Evolutionary conservation across 2,329 filamentous ascomycete genomes (phyloP).

Genomic region (Phaeosphaeria sp.): DNA sequence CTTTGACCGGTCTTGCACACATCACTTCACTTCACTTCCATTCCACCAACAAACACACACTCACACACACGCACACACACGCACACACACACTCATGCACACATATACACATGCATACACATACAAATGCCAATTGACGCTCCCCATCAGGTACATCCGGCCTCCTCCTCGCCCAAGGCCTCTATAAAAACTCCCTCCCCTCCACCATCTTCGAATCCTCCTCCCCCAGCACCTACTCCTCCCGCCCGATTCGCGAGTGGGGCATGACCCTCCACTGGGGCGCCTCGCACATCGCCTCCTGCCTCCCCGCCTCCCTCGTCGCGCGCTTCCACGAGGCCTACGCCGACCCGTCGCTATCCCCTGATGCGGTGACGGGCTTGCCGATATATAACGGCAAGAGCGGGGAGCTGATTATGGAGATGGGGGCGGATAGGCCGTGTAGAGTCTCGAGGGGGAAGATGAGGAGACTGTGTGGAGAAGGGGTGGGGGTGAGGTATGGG

Average conservation of each 20-base stretch:
- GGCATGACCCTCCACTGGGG: conserved; percentile 38
- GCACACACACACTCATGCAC: too few relatives aligned
- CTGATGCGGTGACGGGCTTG: conserved; percentile 26
- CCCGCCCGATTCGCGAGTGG: conserved; percentile 33
- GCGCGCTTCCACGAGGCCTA: conserved; percentile 32
- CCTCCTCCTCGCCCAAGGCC: conserved; percentile 4
- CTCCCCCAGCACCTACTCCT: conserved; percentile 18
- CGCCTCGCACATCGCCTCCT: conserved; percentile 21
- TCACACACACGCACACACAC: too few relatives aligned
- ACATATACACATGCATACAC: too few relatives aligned
- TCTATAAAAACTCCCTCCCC: conserved; percentile 3
- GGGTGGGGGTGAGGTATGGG: conserved; percentile 28
- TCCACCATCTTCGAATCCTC: conserved; percentile 24
- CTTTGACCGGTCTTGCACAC: too few relatives aligned
- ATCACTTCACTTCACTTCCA: too few relatives aligned
- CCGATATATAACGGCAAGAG: conserved; percentile 35
- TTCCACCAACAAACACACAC: too few relatives aligned
- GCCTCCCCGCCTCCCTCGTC: conserved; percentile 22
- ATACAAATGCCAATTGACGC: too few relatives aligned
- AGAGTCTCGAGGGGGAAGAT: conserved; percentile 30
- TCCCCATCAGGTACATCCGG: conserved; percentile 3
- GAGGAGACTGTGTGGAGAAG: conserved; percentile 29
- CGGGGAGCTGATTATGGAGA: conserved; percentile 29
- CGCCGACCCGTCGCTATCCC: conserved; percentile 22
- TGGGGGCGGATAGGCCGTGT: conserved; percentile 25